Conservation (phyloP, 2,329 filamentous ascomycete species). For the Hirsutella thompsonii region DNA sequence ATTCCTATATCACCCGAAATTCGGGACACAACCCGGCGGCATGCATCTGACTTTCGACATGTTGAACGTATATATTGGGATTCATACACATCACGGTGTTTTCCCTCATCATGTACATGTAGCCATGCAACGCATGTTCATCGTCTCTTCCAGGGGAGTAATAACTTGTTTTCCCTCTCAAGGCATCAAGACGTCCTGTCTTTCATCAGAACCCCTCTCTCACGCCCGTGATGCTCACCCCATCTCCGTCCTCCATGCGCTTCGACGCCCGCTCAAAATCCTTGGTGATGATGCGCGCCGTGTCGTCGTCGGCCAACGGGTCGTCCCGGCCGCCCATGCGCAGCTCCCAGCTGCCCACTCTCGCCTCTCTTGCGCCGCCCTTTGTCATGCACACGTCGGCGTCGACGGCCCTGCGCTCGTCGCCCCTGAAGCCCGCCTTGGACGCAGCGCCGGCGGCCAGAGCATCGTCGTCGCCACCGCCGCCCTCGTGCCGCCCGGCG, state of each 20-base stretch:
- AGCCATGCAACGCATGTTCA: too few species aligned
- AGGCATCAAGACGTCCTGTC: not conserved
- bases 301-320: constrained; percentile 5
- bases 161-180: too few species aligned
- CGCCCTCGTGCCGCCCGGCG: too few species aligned
- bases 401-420: constrained; percentile 30
- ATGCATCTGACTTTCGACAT: too few species aligned
- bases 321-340: constrained; percentile 10
- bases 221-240: constrained; percentile 20
- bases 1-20: too few species aligned
- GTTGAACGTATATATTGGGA: too few species aligned
- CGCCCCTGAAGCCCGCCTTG: constrained; percentile 28
- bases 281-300: constrained; percentile 12
- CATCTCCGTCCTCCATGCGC: constrained; percentile 15
- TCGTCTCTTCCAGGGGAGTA: too few species aligned
- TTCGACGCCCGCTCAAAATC: constrained; percentile 8
- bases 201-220: constrained; percentile 22
- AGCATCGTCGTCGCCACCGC: too few species aligned
- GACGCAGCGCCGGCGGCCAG: constrained; percentile 6
- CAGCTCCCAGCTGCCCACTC: constrained; percentile 38
- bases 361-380: constrained; percentile 27
- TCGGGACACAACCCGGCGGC: too few species aligned
- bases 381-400: constrained; percentile 26
- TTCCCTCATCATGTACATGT: too few species aligned
- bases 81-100: too few species aligned